Evolutionary conservation across 2,329 filamentous ascomycete genomes (phyloP), one percentile per base, ranked within the genome.

Genomic region (Mycogone perniciosa): DNA sequence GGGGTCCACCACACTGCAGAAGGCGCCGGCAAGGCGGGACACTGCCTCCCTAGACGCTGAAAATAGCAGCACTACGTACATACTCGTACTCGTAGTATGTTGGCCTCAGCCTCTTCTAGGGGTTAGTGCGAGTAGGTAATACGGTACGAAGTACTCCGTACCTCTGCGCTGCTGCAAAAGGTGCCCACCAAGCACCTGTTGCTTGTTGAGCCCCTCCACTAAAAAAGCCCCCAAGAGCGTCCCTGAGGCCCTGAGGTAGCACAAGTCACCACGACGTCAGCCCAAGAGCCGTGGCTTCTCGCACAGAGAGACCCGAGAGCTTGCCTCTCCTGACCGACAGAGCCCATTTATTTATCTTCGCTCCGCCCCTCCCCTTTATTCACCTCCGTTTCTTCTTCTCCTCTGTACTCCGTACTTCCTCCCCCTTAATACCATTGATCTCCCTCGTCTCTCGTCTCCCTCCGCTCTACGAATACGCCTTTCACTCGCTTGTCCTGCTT

Each of bases 341-440:
- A 20, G 20, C 20, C 20, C 20, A 20, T 20, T 20, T 20, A 20
- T 20, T 20, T 20, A 20, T 20, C 20, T 20, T 20, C 20, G 20
- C 20, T 20, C 20, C 20, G 20, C 20, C 20, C 20, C 20, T 20
- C 20, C 20, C 20, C 40, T 43, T 39, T 20, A 20, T 42, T 54
- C 54, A 54, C 51, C 56, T 52, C 54, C 54, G 54, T 53, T 54
- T 54, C 53, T 54, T 54, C 52, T 46, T 54, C 50, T 53, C 50
- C 46, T 44, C 39, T 45, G 52, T 46, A 39, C 40, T 53, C 54
- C 33, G 34, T 38, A 42, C 48, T 55, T 47, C 48, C 51, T 34
- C 58, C 48, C 51, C 46, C 48, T 54, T 56, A 39, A 57, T 49
- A 59, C 48, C 51, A 52, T 57, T 55, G 53, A 59, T 60, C 57